Base-by-base conservation (phyloP, 768 basidiomycete genomes). In the Mycena chlorophos region DNA sequence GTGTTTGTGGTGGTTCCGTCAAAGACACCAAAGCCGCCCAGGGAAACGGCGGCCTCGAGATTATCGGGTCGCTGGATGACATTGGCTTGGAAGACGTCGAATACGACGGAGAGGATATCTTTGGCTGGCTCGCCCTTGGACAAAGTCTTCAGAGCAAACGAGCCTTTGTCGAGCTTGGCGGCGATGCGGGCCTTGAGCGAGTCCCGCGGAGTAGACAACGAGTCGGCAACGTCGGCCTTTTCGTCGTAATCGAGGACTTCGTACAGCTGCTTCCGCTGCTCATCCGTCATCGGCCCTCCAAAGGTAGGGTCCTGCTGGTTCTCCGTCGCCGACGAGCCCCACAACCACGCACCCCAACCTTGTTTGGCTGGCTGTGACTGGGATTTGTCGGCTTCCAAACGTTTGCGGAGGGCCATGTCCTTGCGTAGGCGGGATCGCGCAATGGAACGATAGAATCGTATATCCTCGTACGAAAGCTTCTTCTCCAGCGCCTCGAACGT, bases 391-490 rank as follows among this genome's bases (percentile, higher is more conserved):
- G 86, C 85, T 64, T 91, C 88, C 51, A 92, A 79, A 37, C 80
- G 70, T 64, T 85, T 86, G 62, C 81, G 81, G 30, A 87, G 73
- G 2, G 85, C 90, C 20, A 84, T 78, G 64, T 98, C 94, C 68
- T 98, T 94, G 63, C 88, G 85, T 16, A 96, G 77, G 60, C 85
- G 85, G 2, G 93, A 93, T 25, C 91, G 86, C 0, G 94, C 91
- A 57, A 98, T 92, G 3, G 94, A 98, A 28, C 97, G 86, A 73
- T 98, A 99, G 73, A 98, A 97, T 3, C 96, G 87, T 49, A 99
- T 87, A 65, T 98, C 97, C 69, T 96, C 93, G 63, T 98, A 98
- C 0, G 86, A 80, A 26, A 98, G 78, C 68, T 92, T 93, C 61
- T 69, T 75, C 69, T 99, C 97, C 52, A 98, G 73, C 0, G 71